Evolutionary conservation across 768 basidiomycete species (phyloP).

Genomic region (Gyrodon lividus): DNA sequence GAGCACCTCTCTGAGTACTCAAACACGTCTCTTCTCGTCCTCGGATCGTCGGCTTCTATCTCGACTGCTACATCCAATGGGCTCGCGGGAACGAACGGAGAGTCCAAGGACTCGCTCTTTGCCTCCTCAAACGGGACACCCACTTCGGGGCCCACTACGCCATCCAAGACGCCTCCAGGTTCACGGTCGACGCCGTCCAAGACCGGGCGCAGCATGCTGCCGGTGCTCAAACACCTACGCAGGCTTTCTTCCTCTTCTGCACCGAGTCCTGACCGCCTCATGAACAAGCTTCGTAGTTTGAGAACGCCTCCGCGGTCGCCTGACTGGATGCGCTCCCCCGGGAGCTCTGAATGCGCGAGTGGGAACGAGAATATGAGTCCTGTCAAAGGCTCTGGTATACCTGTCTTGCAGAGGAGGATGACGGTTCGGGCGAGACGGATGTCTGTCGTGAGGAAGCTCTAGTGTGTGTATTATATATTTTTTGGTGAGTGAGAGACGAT

Average conservation of each 20-base stretch:
- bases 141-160: slow-evolving; percentile 23
- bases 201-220: slow-evolving; percentile 29
- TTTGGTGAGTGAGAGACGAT: not conserved
- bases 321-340: slow-evolving; percentile 18
- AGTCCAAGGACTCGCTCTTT: slow-evolving; percentile 32
- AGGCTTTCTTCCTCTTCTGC: slow-evolving; percentile 23
- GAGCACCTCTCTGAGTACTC: slow-evolving; percentile 21
- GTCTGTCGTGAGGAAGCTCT: slow-evolving; percentile 19
- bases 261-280: slow-evolving; percentile 22
- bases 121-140: slow-evolving; percentile 23
- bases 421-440: slow-evolving; percentile 24
- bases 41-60: slow-evolving; percentile 7
- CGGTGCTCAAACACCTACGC: slow-evolving; percentile 26
- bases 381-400: slow-evolving; percentile 26
- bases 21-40: slow-evolving; percentile 10
- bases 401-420: slow-evolving; percentile 28
- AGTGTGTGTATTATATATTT: slow-evolving; percentile 38
- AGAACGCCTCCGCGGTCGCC: slow-evolving; percentile 16
- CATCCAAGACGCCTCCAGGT: slow-evolving; percentile 21
- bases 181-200: not conserved
- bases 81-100: slow-evolving; percentile 2
- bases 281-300: slow-evolving; percentile 24
- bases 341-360: slow-evolving; percentile 14
- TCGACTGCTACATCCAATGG: slow-evolving; percentile 12
- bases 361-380: slow-evolving; percentile 22